Evolutionary conservation across 805 yeast species (phyloP).

Genomic region (Suhomyces prunicola): DNA sequence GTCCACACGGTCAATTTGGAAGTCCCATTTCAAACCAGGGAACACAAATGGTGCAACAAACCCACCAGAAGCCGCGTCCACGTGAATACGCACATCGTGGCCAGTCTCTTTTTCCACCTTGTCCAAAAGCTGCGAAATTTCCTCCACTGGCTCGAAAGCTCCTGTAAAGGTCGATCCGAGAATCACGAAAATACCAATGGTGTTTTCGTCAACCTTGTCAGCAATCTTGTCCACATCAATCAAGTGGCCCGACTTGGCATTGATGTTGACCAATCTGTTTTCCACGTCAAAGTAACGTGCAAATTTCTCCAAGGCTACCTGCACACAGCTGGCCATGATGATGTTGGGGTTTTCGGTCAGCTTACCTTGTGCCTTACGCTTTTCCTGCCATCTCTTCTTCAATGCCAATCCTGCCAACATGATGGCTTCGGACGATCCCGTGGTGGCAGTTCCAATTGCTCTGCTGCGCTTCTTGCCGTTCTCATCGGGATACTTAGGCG

Average conservation of each 20-base stretch:
- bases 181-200: constrained; percentile 86
- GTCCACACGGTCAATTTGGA: constrained; percentile 68
- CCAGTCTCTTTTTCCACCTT: constrained; percentile 68
- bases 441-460: constrained; percentile 83
- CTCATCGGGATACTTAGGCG: constrained; percentile 39
- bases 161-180: constrained; percentile 93
- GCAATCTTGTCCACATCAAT: constrained; percentile 60
- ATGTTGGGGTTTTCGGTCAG: constrained; percentile 71
- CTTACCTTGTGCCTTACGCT: constrained; percentile 57
- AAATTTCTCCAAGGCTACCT: constrained; percentile 91
- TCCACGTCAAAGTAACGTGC: constrained; percentile 94
- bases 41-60: constrained; percentile 81
- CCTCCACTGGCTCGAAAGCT: constrained; percentile 75
- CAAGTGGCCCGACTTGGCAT: constrained; percentile 56
- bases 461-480: constrained; percentile 28
- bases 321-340: constrained; percentile 89
- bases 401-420: constrained; percentile 91
- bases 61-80: constrained; percentile 93
- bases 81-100: constrained; percentile 73
- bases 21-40: constrained; percentile 83
- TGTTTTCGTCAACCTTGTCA: constrained; percentile 78
- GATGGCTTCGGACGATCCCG: constrained; percentile 92
- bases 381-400: constrained; percentile 85
- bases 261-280: constrained; percentile 68
- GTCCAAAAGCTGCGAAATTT: constrained; percentile 62